Evolutionary conservation across 176 grass and related monocot species (phyloP).

Genomic region (Zizania latifolia): DNA sequence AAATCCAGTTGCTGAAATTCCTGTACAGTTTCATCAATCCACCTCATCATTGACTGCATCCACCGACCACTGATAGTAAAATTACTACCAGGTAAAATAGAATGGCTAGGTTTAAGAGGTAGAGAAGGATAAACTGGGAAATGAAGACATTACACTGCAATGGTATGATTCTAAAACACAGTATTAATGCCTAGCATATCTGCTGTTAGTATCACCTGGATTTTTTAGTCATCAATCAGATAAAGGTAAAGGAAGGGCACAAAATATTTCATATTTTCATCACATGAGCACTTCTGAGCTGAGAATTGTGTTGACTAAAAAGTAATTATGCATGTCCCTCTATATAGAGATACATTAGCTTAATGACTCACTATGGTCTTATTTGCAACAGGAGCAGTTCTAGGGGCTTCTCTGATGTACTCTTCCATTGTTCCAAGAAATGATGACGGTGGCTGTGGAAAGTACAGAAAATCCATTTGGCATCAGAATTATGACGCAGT

Average conservation of each 20-base stretch:
- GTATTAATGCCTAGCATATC: background rate
- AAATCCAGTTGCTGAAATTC: slow-evolving; percentile 51
- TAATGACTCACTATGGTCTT: slow-evolving; percentile 56
- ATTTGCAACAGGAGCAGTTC: slow-evolving; percentile 31
- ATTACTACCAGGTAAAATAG: background rate
- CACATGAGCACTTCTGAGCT: background rate
- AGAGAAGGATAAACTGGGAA: background rate
- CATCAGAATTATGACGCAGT: background rate
- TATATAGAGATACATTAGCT: background rate
- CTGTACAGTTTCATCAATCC: slow-evolving; percentile 31
- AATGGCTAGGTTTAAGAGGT: background rate
- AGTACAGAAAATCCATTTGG: background rate
- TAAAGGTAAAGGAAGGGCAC: background rate
- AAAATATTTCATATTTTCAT: too few species aligned
- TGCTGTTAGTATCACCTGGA: background rate
- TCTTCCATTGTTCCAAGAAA: slow-evolving; percentile 91
- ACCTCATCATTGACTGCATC: background rate
- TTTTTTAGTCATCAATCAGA: background rate
- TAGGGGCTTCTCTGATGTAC: slow-evolving; percentile 83
- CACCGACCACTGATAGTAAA: background rate
- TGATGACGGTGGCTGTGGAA: slow-evolving; percentile 54
- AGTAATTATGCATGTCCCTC: background rate
- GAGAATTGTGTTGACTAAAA: background rate
- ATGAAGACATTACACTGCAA: background rate
- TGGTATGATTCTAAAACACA: background rate